Evolutionary conservation across 768 basidiomycete species (phyloP).

Genomic region (Trametes sanguinea): DNA sequence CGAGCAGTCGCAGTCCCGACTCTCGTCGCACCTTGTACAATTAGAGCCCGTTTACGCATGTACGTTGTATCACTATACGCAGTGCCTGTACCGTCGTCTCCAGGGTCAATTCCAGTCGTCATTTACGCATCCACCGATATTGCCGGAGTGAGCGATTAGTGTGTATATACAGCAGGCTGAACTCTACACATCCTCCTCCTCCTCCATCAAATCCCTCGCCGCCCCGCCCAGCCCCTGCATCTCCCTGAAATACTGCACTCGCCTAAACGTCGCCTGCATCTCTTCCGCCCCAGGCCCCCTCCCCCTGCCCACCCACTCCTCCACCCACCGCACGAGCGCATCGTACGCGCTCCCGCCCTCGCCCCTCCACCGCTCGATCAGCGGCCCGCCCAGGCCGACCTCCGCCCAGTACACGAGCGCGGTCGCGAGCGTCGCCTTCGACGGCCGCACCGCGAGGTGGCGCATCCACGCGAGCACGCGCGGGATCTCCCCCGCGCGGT

Average conservation of each 20-base stretch:
- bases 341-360: conserved; percentile 39
- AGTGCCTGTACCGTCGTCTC: conserved; percentile 9
- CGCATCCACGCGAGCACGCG: conserved; percentile 76
- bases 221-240: background rate
- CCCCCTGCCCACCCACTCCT: conserved; percentile 56
- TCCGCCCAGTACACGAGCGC: conserved; percentile 75
- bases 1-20: background rate
- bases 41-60: conserved; percentile 1
- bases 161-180: background rate
- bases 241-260: conserved; percentile 16
- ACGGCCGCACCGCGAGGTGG: conserved; percentile 52
- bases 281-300: conserved; percentile 45
- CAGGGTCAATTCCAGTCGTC: background rate
- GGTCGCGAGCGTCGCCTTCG: conserved; percentile 54
- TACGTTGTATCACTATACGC: conserved; percentile 13
- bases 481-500: conserved; percentile 61
- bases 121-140: background rate
- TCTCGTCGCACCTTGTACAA: background rate
- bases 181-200: background rate
- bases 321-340: conserved; percentile 52
- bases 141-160: background rate
- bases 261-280: conserved; percentile 29
- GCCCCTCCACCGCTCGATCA: conserved; percentile 47
- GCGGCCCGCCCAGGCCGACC: conserved; percentile 59
- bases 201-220: background rate